These are phyloP conservation scores for Candida sp. DNA, from an alignment of 1,139 yeast species.

Conservation along the genomic window DNA sequence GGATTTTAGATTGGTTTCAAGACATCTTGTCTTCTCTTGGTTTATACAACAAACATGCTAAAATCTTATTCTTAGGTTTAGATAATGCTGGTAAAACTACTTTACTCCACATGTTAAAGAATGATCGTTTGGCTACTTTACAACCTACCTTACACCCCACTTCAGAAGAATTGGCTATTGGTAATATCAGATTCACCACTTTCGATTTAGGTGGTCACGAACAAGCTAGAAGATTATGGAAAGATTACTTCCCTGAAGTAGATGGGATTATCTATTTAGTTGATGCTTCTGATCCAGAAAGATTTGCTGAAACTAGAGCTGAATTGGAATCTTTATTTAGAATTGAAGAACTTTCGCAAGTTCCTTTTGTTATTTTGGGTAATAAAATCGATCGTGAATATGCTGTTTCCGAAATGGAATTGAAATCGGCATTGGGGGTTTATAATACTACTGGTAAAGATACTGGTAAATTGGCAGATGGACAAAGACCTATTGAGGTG, in stretches of 20 bases:
- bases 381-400: conserved; percentile 93
- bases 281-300: conserved; percentile 95
- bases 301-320: conserved; percentile 92
- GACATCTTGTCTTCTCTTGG: conserved; percentile 93
- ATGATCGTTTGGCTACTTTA: conserved; percentile 95
- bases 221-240: conserved; percentile 99
- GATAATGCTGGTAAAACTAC: conserved; percentile 99
- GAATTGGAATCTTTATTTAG: conserved; percentile 91
- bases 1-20: conserved; percentile 61
- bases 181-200: conserved; percentile 94
- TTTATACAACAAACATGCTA: conserved; percentile 97
- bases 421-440: conserved; percentile 87
- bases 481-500: conserved; percentile 89
- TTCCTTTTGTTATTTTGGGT: conserved; percentile 92
- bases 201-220: conserved; percentile 98
- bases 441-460: conserved; percentile 83
- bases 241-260: conserved; percentile 98
- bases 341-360: conserved; percentile 84
- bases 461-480: conserved; percentile 68
- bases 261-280: conserved; percentile 96
- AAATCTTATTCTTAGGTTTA: conserved; percentile 88
- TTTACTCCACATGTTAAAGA: conserved; percentile 92
- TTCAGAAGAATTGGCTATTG: conserved; percentile 96
- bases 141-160: conserved; percentile 99
- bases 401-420: conserved; percentile 94